Evolutionary conservation across 345 rosid genomes (phyloP), one percentile per base, ranked within the genome.

Genomic region (Gossypium mustelinum): DNA sequence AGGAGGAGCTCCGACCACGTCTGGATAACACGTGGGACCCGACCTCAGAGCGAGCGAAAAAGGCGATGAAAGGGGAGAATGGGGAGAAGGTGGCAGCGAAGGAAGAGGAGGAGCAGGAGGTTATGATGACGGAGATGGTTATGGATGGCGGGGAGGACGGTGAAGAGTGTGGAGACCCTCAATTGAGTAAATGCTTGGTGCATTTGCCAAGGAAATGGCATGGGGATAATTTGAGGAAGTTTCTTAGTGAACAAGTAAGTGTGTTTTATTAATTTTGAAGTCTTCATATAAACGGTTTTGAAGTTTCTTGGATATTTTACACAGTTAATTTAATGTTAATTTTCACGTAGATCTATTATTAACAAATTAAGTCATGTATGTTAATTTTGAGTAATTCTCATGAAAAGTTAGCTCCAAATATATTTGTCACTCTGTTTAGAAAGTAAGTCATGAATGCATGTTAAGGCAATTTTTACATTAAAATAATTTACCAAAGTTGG

Each of bases 1-100:
- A 94, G 83, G 88, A 78, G 58, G 97, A 94, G 89, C 92, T 94
- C 22, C 86, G 95, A 13, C 81, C 64, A 48, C 87, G 97, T 22
- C 96, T 94, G 5, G 92, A 94, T 61, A 81, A 82, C 70, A 79
- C 98, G n/a, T 92, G 98, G 98, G 98, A 94, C 73, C 98, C 98
- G 43, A 94, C 98, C 1, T 94, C 98, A 2, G 93, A 86, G 82
- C 86, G 90, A 44, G 97, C 89, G 0, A 92, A 91, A 88, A 90
- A 89, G 85, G 86, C 82, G 0, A 60, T 69, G 72, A 86, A 62
- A 51, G 80, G 70, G 68, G 83, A 75, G 61, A 82, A 77, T 62
- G 82, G 73, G 10, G 80, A 70, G 47, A 70, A 18, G 56, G 27
- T 78, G 45, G 77, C 68, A 13, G 81, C 20, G n/a, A 73, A 54